Conservation (phyloP, 176 grass and related monocot species). For the Eremochloa ophiuroides region DNA sequence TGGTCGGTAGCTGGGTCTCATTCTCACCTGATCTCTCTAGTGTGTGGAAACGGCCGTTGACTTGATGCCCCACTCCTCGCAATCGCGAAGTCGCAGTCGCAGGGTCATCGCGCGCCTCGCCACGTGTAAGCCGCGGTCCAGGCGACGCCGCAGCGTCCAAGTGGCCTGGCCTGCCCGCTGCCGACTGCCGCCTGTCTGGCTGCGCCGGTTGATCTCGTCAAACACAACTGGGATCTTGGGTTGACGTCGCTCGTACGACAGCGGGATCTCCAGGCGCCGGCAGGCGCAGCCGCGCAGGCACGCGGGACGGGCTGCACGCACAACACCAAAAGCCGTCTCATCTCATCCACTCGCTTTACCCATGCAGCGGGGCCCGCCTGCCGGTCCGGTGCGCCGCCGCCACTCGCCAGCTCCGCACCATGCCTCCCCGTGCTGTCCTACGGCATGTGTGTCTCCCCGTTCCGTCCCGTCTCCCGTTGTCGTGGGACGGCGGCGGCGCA, state of each 20-base stretch:
- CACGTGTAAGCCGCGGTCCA: background rate
- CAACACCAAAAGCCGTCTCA: too few species aligned
- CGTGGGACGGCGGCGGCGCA: background rate
- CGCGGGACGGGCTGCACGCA: too few species aligned
- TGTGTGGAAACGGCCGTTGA: background rate
- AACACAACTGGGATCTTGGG: background rate
- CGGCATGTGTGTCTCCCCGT: background rate
- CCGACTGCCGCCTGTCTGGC: background rate
- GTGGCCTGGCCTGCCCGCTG: background rate
- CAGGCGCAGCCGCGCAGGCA: too few species aligned
- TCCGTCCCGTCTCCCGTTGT: background rate
- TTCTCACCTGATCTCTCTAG: background rate
- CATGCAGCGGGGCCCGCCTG: background rate
- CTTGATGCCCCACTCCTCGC: background rate
- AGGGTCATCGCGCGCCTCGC: background rate
- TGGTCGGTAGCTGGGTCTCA: background rate
- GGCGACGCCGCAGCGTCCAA: background rate
- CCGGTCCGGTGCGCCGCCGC: background rate
- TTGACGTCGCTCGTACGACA: background rate
- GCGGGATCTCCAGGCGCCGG: too few species aligned
- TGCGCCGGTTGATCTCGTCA: background rate
- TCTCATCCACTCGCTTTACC: too few species aligned
- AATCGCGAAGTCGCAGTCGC: background rate
- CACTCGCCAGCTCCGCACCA: conserved; percentile 1
- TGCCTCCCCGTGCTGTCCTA: background rate